These are phyloP conservation scores for Camellia granthamiana DNA, from an alignment of 148 eudicot genomes.

Conservation along the genomic window DNA sequence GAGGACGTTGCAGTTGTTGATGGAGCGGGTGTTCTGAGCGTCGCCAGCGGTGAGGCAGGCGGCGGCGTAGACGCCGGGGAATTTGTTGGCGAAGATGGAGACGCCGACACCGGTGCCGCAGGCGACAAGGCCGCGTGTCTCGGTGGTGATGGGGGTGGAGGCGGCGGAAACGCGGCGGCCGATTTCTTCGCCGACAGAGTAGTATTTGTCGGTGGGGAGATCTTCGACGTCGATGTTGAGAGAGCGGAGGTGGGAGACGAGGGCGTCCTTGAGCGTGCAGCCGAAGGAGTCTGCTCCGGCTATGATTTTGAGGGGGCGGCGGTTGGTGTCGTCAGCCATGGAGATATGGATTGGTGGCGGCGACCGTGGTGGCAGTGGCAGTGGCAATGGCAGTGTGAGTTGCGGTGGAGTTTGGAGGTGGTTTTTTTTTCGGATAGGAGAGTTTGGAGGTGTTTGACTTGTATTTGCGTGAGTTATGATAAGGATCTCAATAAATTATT, in stretches of 20 bases:
- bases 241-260: conserved; percentile 65
- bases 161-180: conserved; percentile 56
- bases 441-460: too few relatives aligned
- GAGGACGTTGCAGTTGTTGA: conserved; percentile 83
- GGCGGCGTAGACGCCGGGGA: conserved; percentile 77
- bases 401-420: too few relatives aligned
- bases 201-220: conserved; percentile 73
- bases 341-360: background rate
- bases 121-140: conserved; percentile 59
- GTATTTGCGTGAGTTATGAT: too few relatives aligned
- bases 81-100: conserved; percentile 77
- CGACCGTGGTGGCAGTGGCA: background rate
- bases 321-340: conserved; percentile 24
- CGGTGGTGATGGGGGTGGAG: conserved; percentile 16
- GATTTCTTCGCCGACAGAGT: conserved; percentile 60
- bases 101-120: conserved; percentile 89
- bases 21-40: conserved; percentile 64
- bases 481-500: background rate
- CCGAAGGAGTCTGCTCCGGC: conserved; percentile 87
- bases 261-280: conserved; percentile 51
- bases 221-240: conserved; percentile 74
- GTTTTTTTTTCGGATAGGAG: too few relatives aligned
- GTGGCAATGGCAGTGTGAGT: too few relatives aligned
- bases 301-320: conserved; percentile 53
- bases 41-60: conserved; percentile 55